Percentiles rank a stretch among this genome's conserved stretches.
Evolutionary conservation across 345 rosid genomes (phyloP).

Genomic region (Citropsis articulata): DNA sequence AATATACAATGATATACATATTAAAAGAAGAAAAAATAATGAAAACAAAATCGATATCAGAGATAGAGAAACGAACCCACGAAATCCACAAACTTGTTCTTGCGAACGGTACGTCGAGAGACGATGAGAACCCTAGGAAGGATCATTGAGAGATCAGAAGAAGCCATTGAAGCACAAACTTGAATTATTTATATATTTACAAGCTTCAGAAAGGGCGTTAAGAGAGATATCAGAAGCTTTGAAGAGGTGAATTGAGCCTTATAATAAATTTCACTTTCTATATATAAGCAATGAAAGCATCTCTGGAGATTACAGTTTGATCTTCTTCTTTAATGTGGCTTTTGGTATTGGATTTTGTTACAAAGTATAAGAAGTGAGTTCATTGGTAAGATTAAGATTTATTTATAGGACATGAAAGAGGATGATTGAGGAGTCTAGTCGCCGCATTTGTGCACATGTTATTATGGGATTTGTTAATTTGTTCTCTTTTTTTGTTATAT

Average conservation of each 20-base stretch:
- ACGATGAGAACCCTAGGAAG: slow-evolving; percentile 60
- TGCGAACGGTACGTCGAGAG: slow-evolving; percentile 53
- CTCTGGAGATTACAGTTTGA: neutral
- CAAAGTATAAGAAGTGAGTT: no score
- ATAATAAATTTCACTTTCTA: neutral
- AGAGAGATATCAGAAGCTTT: no score
- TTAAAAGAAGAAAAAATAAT: neutral
- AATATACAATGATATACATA: neutral
- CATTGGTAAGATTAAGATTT: no score
- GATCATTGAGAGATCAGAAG: slow-evolving; percentile 34
- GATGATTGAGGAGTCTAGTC: neutral
- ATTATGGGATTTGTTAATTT: neutral
- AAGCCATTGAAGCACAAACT: neutral
- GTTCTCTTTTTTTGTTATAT: neutral
- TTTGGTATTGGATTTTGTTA: neutral
- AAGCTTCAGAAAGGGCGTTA: no score
- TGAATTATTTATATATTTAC: no score
- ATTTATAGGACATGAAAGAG: no score
- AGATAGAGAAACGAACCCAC: slow-evolving; percentile 34
- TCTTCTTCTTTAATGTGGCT: neutral
- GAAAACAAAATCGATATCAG: neutral
- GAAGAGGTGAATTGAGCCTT: neutral
- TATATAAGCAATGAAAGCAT: neutral
- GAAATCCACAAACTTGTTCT: slow-evolving; percentile 59
- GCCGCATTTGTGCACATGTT: slow-evolving; percentile 2